Base-by-base conservation (phyloP, 352 stramenopile genomes). In the Phytophthora aleatoria region DNA sequence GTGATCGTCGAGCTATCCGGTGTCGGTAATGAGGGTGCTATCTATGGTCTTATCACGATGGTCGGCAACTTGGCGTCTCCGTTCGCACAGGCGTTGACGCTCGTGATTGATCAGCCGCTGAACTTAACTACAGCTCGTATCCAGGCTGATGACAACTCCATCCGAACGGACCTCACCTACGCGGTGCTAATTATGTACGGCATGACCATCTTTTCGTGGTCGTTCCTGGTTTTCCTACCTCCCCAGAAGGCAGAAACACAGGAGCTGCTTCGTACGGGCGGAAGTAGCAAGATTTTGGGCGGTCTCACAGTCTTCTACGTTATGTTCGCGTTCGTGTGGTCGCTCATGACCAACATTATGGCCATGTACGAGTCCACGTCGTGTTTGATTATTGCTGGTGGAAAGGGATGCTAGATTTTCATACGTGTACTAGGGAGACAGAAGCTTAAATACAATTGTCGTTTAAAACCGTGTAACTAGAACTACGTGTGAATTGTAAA, bases 11-110 rank as follows among this genome's bases (percentile, higher is more conserved):
- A 45, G 49, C 57, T 78, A 1, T 57, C 64, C 2, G 50, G 59
- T 5, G 44, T 73, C 16, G 71, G 71, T 45, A 76, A 74, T 31
- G 67, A 76, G 50, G 71, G 50, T 26, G 55, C 57, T 12, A 57
- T 74, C 6, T 73, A 71, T 28, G 64, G 71, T 30, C 56, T 79
- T 0, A 54, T 79, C 20, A 77, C 68, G 2, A 79, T 60, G 11
- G 69, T 78, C 10, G 35, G 35, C 20, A 65, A 65, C 24, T 24
- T 65, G 3, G 43, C 57, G 3, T 11, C 24, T 7, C 57, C 57
- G 1, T 65, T 65, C 16, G 57, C 57, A 15, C 35, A 50, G 10
- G 20, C 57, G 4, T 31, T 65, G 49, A 60, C 57, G 7, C 57
- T 65, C 9, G 39, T 52, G 9, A 60, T 60, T n/a, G 24, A 60